Percentiles rank a stretch among this genome's conserved stretches.
These are phyloP conservation scores for Nakataea oryzae DNA, from an alignment of 2,329 filamentous ascomycete genomes.

Conservation along the genomic window DNA sequence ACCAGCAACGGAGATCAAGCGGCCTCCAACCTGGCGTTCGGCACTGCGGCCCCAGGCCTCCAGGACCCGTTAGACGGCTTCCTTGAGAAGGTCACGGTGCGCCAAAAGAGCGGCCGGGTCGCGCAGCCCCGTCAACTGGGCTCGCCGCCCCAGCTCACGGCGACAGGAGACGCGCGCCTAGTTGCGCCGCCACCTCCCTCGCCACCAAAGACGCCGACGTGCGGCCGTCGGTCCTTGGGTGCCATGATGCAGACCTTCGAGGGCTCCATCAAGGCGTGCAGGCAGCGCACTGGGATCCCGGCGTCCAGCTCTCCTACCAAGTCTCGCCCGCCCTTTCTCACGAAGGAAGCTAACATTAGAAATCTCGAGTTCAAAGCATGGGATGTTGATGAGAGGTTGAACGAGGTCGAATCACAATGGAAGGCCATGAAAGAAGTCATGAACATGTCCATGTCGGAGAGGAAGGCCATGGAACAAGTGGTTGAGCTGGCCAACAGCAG, in stretches of 20 bases:
- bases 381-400: conserved; percentile 69
- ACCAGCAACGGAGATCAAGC: conserved; percentile 30
- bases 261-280: conserved; percentile 12
- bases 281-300: neutral
- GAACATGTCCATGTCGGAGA: conserved; percentile 56
- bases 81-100: conserved; percentile 16
- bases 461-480: conserved; percentile 61
- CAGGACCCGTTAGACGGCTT: neutral
- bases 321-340: conserved; percentile 41
- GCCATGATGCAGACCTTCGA: conserved; percentile 11
- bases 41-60: conserved; percentile 11
- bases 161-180: neutral
- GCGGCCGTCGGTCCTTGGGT: neutral
- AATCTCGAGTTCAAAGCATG: conserved; percentile 48
- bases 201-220: conserved; percentile 18
- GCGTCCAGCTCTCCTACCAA: conserved; percentile 34
- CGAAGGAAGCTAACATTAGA: conserved; percentile 62
- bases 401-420: conserved; percentile 67
- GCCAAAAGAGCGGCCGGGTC: conserved; percentile 8
- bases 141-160: neutral
- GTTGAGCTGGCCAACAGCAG: conserved; percentile 64
- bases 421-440: conserved; percentile 63
- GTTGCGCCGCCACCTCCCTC: conserved; percentile 3
- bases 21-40: conserved; percentile 21
- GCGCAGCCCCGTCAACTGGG: neutral